Evolutionary conservation across 495 filamentous ascomycete genomes (phyloP), one percentile per base, ranked within the genome.

Genomic region (Xylaria venustula): DNA sequence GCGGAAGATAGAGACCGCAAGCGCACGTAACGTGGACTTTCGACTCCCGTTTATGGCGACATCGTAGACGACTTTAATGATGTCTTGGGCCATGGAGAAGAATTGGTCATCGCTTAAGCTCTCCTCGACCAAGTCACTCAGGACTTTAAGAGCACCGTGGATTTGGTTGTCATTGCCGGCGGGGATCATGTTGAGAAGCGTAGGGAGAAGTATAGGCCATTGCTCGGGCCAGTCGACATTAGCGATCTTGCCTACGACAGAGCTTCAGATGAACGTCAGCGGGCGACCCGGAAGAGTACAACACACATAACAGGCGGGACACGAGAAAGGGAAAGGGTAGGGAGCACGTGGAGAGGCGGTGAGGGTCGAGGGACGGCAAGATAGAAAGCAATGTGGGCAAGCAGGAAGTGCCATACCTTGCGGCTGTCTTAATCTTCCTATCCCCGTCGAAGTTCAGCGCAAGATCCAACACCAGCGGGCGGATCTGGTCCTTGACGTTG

Each of bases 211-310:
- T 53, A 85, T 84, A 1, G 91, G 90, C 94, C 94, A 98, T 71
- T 92, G 83, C 47, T 96, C 90, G 19, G 94, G 94, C 70, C 93
- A 98, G 77, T 98, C 94, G 67, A 86, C 84, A 58, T 86, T 88
- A 53, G 95, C 94, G 63, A 98, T 96, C 78, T 97, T 97, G 80
- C 90, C 92, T 54, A 97, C 91, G n/a, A 90, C 90, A 68, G 88
- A 89, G 71, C 93, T 85, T 61, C 23, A 45, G 30, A 34, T 11
- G 22, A 19, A 15, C 14, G 32, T 59, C n/a, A 59, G 46, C 11
- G 23, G 37, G 3, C 45, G 11, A 23, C 54, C 15, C 4, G 7
- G 19, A 36, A 17, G 19, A 30, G 17, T 11, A 30, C 0, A 32
- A 0, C 30, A 7, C 14, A 15, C 46, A 46, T 36, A 15, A 51